These are phyloP conservation scores for Globisporangium paddicum DNA, from an alignment of 352 stramenopile species.

Conservation along the genomic window DNA sequence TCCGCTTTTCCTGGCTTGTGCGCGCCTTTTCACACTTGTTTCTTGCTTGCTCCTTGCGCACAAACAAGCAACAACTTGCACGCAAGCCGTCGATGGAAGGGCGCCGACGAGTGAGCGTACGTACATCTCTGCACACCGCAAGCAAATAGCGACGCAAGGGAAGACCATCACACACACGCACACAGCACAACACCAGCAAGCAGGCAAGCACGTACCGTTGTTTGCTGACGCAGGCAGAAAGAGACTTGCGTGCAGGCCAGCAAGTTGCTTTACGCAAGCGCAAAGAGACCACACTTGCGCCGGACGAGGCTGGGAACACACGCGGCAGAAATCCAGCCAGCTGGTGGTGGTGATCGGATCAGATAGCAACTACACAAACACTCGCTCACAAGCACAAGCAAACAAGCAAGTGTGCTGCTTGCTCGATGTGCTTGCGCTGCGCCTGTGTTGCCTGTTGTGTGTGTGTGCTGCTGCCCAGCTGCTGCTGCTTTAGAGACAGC, in stretches of 20 bases:
- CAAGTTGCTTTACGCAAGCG: conserved; percentile 3
- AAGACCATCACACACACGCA: not conserved
- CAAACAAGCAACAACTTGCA: not conserved
- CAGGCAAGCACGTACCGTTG: conserved; percentile 2
- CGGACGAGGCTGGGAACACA: not conserved
- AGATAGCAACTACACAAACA: conserved; percentile 3
- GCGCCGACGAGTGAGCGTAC: not conserved
- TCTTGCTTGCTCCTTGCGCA: not conserved
- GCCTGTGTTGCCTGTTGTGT: not conserved
- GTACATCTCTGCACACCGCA: not conserved
- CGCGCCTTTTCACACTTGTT: not conserved
- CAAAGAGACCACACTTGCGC: not conserved
- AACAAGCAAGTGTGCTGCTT: not conserved
- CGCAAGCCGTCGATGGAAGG: not conserved
- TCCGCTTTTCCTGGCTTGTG: not conserved
- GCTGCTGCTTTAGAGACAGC: conserved; percentile 1
- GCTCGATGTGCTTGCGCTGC: not conserved
- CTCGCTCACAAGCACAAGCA: not conserved
- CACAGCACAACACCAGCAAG: not conserved
- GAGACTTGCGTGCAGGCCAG: conserved; percentile 1
- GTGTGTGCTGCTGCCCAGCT: not conserved
- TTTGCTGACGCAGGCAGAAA: not conserved
- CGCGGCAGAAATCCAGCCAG: conserved; percentile 2
- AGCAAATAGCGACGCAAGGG: not conserved
- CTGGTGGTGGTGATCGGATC: conserved; percentile 1